Conservation (phyloP, 495 filamentous ascomycete species). For the Umbilicaria muhlenbergii region DNA sequence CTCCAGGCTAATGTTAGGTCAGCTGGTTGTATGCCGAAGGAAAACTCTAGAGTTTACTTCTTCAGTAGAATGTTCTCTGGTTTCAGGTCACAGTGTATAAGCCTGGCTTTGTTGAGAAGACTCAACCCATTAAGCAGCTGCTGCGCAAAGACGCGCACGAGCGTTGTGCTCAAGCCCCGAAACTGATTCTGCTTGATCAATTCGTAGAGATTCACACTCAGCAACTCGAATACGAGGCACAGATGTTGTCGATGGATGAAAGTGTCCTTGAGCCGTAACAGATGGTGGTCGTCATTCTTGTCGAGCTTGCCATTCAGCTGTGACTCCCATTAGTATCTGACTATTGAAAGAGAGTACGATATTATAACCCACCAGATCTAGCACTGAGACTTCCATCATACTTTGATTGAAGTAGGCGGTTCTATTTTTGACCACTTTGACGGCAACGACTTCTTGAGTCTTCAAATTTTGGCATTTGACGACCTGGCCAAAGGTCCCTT, state of each 20-base stretch:
- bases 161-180: slow-evolving; percentile 88
- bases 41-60: slow-evolving; percentile 43
- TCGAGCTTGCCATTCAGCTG: slow-evolving; percentile 96
- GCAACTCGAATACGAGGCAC: slow-evolving; percentile 90
- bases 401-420: slow-evolving; percentile 99
- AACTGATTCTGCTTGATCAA: slow-evolving; percentile 99
- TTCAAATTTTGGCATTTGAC: slow-evolving; percentile 99
- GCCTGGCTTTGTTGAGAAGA: slow-evolving; percentile 83
- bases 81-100: slow-evolving; percentile 98
- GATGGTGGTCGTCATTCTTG: slow-evolving; percentile 98
- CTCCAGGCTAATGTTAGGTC: slow-evolving; percentile 47
- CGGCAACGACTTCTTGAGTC: slow-evolving; percentile 94
- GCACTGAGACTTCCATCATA: slow-evolving; percentile 99
- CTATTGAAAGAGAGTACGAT: not conserved
- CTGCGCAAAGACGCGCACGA: slow-evolving; percentile 96
- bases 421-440: slow-evolving; percentile 98
- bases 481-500: slow-evolving; percentile 98
- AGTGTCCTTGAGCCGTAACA: slow-evolving; percentile 90
- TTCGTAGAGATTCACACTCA: slow-evolving; percentile 97
- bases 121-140: slow-evolving; percentile 87
- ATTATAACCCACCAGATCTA: slow-evolving; percentile 61
- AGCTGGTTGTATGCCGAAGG: not conserved
- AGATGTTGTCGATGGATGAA: slow-evolving; percentile 98
- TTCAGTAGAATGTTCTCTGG: slow-evolving; percentile 97
- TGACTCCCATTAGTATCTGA: slow-evolving; percentile 8